Evolutionary conservation across 495 filamentous ascomycete genomes (phyloP).

Genomic region (Tuber borchii): DNA sequence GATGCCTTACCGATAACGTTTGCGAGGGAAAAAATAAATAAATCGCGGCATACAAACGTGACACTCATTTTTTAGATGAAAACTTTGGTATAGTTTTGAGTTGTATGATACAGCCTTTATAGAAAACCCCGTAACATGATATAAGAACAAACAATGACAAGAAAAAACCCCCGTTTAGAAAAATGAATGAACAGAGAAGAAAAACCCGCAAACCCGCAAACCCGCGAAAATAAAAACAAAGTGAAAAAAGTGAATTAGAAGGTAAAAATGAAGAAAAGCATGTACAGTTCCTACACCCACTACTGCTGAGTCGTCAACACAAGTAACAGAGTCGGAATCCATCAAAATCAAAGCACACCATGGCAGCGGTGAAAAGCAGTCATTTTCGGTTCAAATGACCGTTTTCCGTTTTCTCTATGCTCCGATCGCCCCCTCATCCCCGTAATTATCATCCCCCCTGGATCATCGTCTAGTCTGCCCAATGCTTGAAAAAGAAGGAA

Average conservation of each 20-base stretch:
- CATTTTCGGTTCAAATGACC: neutral
- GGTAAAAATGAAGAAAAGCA: neutral
- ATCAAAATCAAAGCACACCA: neutral
- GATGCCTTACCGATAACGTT: neutral
- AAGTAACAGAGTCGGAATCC: neutral
- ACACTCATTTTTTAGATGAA: neutral
- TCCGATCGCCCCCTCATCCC: neutral
- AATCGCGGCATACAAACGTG: neutral
- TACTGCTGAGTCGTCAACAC: neutral
- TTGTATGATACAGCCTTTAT: neutral
- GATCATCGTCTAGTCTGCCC: neutral
- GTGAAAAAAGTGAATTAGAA: neutral
- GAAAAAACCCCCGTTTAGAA: conserved; percentile 10
- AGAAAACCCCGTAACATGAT: neutral
- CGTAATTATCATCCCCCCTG: neutral
- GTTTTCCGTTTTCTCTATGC: neutral
- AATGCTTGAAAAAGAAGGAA: neutral
- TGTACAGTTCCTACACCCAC: neutral
- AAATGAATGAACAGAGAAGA: conserved; percentile 10
- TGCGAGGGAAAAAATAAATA: neutral
- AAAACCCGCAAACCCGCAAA: conserved; percentile 21
- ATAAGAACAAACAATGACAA: conserved; percentile 13
- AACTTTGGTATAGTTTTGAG: neutral
- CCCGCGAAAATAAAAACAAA: neutral
- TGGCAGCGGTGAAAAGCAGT: neutral